Evolutionary conservation across 805 yeast genomes (phyloP), one percentile per base, ranked within the genome.

Genomic region (Wickerhamiella occidentalis): DNA sequence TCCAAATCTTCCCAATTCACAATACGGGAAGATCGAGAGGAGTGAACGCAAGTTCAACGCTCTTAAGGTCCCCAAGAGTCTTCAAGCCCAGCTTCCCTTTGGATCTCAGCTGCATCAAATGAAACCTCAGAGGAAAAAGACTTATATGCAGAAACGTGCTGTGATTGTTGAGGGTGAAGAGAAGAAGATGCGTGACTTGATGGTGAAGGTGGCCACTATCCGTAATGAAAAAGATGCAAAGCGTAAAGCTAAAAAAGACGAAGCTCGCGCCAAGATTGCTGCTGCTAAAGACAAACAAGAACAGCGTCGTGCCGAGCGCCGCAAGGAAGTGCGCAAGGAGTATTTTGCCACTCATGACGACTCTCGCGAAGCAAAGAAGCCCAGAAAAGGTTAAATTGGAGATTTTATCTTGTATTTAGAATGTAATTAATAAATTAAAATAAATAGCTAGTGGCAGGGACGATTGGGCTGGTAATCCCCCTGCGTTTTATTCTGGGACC

Each of bases 101-200:
- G 83, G 82, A 61, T 85, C 96, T 11, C 97, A 92, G 71, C 77
- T 88, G 44, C 83, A 80, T 56, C 77, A 78, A 59, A 83, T 85
- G 92, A 83, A 81, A 64, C 94, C 95, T 23, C 92, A 84, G 66
- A 55, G 60, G 54, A 81, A 82, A 66, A 73, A 77, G 60, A 80
- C 95, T 0, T 92, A 90, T 62, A 64, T 82, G 77, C 76, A 74
- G 50, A 92, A 87, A 71, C 79, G 98, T 61, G 98, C 98, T 1
- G 96, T 92, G 48, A 92, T 92, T 6, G 68, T 88, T 36, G 84
- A 80, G 38, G 95, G 94, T 13, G 95, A 85, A 47, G 97, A 90
- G 67, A 86, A 85, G 80, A 84, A 85, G 69, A 88, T 94, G 28
- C 76, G 96, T 58, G 81, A 86, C 30, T 75, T 90, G 67, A 77